Conservation (phyloP, 257 asterid genomes). For the Solanum etuberosum region DNA sequence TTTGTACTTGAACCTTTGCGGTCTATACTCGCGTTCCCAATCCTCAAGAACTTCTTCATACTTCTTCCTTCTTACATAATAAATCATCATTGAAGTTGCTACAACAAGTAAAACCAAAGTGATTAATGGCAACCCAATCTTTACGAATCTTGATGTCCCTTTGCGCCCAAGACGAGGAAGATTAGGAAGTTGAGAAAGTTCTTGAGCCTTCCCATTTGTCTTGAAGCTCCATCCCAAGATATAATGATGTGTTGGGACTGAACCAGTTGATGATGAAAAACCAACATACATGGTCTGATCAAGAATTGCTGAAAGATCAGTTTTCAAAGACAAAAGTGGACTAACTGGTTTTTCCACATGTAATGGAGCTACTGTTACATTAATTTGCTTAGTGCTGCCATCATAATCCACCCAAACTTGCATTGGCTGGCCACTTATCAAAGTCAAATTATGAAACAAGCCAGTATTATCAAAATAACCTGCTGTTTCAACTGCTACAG, state of each 20-base stretch:
- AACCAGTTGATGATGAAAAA: constrained; percentile 39
- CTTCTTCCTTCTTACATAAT: constrained; percentile 15
- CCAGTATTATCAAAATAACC: constrained; percentile 23
- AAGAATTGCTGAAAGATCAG: constrained; percentile 30
- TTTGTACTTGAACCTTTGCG: constrained; percentile 52
- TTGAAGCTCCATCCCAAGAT: constrained; percentile 60
- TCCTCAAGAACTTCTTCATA: constrained; percentile 46
- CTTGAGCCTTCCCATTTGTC: constrained; percentile 19
- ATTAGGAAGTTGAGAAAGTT: constrained; percentile 34
- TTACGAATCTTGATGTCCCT: constrained; percentile 10
- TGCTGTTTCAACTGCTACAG: constrained; percentile 14
- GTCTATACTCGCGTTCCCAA: constrained; percentile 47
- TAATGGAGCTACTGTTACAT: constrained; percentile 39
- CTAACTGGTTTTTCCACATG: constrained; percentile 19
- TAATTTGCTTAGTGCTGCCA: constrained; percentile 5
- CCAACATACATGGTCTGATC: constrained; percentile 45
- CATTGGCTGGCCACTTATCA: constrained; percentile 28
- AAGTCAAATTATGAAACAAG: constrained; percentile 22
- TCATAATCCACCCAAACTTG: constrained; percentile 53
- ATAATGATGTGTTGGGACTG: constrained; percentile 35
- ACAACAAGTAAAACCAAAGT: neutral
- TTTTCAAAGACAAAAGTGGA: constrained; percentile 20
- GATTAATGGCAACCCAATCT: constrained; percentile 26
- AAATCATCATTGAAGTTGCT: neutral
- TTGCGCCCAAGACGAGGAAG: constrained; percentile 41